Conservation (phyloP, 179 eudicot genomes). For the Actinidia polygama region DNA sequence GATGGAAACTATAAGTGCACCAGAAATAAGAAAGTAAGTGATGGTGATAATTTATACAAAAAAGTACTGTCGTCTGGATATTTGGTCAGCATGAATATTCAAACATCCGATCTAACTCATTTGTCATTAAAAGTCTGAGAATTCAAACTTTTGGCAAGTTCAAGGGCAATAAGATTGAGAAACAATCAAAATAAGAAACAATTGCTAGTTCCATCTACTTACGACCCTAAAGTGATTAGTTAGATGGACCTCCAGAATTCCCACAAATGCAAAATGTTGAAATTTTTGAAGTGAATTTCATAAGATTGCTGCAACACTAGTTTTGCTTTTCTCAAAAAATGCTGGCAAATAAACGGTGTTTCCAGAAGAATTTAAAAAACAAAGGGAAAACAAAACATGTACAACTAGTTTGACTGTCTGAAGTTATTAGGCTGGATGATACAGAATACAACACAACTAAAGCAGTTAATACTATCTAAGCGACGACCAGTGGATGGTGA, state of each 20-base stretch:
- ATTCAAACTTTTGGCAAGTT: no score
- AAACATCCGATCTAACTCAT: background rate
- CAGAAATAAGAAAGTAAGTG: background rate
- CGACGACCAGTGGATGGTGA: no score
- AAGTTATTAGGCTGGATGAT: constrained; percentile 8
- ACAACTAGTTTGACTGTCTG: background rate
- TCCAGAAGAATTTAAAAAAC: background rate
- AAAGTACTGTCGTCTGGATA: background rate
- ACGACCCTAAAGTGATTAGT: background rate
- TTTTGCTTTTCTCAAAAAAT: background rate
- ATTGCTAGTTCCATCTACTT: background rate
- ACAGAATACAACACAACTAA: background rate
- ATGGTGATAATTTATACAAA: background rate
- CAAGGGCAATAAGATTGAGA: no score
- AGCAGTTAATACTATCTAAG: background rate
- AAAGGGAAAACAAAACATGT: background rate
- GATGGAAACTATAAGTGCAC: background rate
- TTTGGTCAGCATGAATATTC: background rate
- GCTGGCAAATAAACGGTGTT: background rate
- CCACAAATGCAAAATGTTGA: background rate
- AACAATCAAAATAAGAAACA: no score
- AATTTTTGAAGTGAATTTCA: background rate
- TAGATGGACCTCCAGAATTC: background rate
- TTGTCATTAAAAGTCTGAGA: no score
- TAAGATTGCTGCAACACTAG: no score